These are phyloP conservation scores for Aspergillus sclerotioniger DNA, from an alignment of 495 filamentous ascomycete genomes.

Conservation along the genomic window DNA sequence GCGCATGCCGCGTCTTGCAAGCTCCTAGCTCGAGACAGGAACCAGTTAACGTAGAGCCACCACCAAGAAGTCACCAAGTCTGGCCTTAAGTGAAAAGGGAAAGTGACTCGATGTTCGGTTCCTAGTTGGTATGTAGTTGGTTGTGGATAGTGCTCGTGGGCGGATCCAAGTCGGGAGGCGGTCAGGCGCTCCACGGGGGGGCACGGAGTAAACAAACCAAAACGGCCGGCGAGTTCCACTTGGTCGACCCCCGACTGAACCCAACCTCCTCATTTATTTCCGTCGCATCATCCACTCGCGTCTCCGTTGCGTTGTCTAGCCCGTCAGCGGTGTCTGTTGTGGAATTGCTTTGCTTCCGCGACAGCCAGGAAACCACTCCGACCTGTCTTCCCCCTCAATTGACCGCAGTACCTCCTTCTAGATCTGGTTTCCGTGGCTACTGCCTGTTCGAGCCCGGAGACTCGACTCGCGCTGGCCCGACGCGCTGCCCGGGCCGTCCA, in stretches of 20 bases:
- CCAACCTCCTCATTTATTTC: constrained; percentile 19
- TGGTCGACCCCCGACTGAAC: constrained; percentile 10
- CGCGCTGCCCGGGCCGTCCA: constrained; percentile 14
- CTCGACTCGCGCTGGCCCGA: constrained; percentile 10
- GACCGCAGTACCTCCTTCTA: neutral
- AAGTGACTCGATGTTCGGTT: too few relatives aligned
- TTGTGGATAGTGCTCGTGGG: constrained; percentile 4
- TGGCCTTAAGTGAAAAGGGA: too few relatives aligned
- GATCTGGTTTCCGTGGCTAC: neutral
- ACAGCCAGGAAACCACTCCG: neutral
- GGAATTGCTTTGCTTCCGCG: neutral
- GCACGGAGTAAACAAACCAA: constrained; percentile 27
- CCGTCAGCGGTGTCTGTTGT: neutral
- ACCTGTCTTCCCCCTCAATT: neutral
- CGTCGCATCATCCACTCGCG: constrained; percentile 1
- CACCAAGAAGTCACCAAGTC: too few relatives aligned
- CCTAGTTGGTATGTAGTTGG: too few relatives aligned
- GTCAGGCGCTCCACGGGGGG: constrained; percentile 12
- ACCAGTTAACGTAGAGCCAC: too few relatives aligned
- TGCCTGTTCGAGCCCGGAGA: constrained; percentile 3
- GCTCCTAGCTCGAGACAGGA: too few relatives aligned
- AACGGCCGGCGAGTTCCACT: constrained; percentile 8
- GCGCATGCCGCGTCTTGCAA: too few relatives aligned
- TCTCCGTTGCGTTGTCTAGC: neutral
- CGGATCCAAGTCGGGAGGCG: constrained; percentile 10